These are phyloP conservation scores for Acacia acuminata DNA, from an alignment of 306 rosid species.

Conservation along the genomic window DNA sequence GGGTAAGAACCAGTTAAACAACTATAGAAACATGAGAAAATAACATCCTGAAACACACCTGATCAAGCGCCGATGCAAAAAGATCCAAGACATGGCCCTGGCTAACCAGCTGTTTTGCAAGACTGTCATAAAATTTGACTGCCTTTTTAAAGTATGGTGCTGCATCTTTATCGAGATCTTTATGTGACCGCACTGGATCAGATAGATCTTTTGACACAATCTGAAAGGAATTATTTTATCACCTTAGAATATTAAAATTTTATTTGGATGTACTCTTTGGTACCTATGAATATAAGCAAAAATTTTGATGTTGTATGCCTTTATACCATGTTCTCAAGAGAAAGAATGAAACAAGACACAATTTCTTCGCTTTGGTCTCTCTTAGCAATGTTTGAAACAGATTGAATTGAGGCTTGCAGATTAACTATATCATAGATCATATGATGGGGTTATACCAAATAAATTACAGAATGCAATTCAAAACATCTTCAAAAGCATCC, in stretches of 20 bases:
- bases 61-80: conserved; percentile 96
- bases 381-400: not conserved
- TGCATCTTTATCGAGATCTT: conserved; percentile 92
- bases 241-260: conserved; percentile 5
- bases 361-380: not conserved
- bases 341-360: not conserved
- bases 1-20: conserved; percentile 5
- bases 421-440: not conserved
- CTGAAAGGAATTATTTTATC: conserved; percentile 45
- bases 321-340: not conserved
- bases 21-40: conserved; percentile 9
- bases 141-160: conserved; percentile 89
- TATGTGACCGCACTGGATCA: conserved; percentile 91
- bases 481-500: not conserved
- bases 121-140: conserved; percentile 73
- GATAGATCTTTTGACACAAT: conserved; percentile 85
- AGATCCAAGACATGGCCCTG: conserved; percentile 89
- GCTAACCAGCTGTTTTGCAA: conserved; percentile 80
- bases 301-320: not conserved
- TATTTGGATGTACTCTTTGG: not conserved
- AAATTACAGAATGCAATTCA: not conserved
- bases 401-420: not conserved
- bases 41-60: conserved; percentile 50
- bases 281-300: conserved; percentile 3
- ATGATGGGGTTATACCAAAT: not conserved